Conservation (phyloP, 257 asterid genomes). For the Solanum dulcamara region DNA sequence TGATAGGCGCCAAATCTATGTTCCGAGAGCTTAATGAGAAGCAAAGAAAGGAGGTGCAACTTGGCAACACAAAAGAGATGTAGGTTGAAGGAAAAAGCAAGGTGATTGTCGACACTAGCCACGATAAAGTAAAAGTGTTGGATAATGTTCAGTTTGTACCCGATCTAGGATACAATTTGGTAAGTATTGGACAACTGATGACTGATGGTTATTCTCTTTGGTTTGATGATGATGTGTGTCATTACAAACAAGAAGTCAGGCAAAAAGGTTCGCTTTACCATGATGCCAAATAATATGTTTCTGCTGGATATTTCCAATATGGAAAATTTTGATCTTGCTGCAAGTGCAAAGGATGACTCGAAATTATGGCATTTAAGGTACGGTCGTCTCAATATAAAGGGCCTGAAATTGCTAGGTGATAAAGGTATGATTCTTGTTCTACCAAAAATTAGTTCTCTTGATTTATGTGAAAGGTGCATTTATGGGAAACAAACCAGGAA, state of each 20-base stretch:
- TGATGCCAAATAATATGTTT: not conserved
- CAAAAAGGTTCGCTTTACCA: not conserved
- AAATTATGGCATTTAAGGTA: not conserved
- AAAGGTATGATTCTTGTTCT: not conserved
- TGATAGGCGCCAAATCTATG: not conserved
- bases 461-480: not conserved
- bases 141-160: not conserved
- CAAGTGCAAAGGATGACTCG: not conserved
- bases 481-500: not conserved
- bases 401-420: not conserved
- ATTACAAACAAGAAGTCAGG: not conserved
- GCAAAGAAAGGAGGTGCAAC: not conserved
- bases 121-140: not conserved
- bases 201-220: not conserved
- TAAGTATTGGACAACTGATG: not conserved
- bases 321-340: not conserved
- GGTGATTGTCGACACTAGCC: not conserved
- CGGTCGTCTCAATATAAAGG: not conserved
- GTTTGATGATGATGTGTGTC: not conserved
- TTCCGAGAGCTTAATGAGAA: not conserved
- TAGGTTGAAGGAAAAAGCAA: no score
- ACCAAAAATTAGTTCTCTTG: not conserved
- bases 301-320: not conserved
- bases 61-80: not conserved
- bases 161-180: not conserved